These are phyloP conservation scores for Tulasnella sp. DNA, from an alignment of 768 basidiomycete genomes.

Conservation along the genomic window DNA sequence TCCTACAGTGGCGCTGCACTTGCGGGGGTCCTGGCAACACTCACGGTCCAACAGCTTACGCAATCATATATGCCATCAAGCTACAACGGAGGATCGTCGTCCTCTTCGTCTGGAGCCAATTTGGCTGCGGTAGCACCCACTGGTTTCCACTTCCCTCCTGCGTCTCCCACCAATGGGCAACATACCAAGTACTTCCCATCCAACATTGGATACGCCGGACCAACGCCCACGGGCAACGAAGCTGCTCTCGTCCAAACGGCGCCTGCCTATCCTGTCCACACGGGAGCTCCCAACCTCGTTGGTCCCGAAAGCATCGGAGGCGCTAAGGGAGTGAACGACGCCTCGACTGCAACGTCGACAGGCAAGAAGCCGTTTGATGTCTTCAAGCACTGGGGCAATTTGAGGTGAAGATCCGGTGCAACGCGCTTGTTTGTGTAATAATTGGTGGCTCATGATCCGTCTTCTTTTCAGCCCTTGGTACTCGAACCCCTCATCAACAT, in stretches of 20 bases:
- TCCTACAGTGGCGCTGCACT: background rate
- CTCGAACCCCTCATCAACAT: constrained; percentile 59
- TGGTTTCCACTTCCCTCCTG: constrained; percentile 48
- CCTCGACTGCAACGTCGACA: constrained; percentile 9
- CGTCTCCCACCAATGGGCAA: constrained; percentile 62
- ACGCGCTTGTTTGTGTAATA: background rate
- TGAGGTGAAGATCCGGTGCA: constrained; percentile 21
- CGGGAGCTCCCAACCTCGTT: constrained; percentile 42
- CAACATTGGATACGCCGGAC: constrained; percentile 69
- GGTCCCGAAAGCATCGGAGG: constrained; percentile 25
- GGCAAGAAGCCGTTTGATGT: constrained; percentile 52
- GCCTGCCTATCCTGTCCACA: constrained; percentile 63
- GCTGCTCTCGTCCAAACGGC: constrained; percentile 35
- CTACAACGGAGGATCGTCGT: background rate
- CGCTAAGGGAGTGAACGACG: background rate
- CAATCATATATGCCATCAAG: background rate
- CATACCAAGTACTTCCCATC: constrained; percentile 72
- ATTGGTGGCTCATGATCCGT: background rate
- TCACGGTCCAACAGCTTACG: background rate
- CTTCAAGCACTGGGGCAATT: constrained; percentile 75
- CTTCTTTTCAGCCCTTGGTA: constrained; percentile 59
- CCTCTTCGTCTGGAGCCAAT: background rate
- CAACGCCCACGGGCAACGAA: constrained; percentile 53
- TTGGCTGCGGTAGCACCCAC: background rate
- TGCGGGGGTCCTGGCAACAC: background rate